Base-by-base conservation (phyloP, 345 rosid genomes). In the rapeseed (Brassica napus) region DNA sequence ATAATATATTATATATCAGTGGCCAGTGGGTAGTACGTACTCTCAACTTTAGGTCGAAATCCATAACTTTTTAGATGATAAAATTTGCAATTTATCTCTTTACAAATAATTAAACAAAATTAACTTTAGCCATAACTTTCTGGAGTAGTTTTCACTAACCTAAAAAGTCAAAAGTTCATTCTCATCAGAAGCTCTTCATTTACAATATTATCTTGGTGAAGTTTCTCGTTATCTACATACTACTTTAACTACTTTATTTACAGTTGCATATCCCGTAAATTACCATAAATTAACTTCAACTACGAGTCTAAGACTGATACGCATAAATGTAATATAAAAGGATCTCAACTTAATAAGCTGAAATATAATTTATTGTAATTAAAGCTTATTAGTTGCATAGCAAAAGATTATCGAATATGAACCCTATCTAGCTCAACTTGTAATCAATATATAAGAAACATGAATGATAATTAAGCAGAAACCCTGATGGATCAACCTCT, bases 351-450 rank as follows among this genome's bases (percentile, higher is more conserved):
- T 44, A 68, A 57, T 65, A 72, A 65, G 18, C 52, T 4, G 73
- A 66, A 65, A 78, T 65, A 10, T 52, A 26, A 70, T 77, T 66
- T 55, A 72, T 58, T 49, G 68, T 73, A 73, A 23, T 4, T 59
- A 21, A 66, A 79, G 65, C 59, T 11, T 78, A 65, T 42, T 66
- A 39, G 73, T 60, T 60, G 71, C 65, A 68, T 65, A 73, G 73
- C 30, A 72, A 66, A 78, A 42, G 5, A 49, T 68, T 72, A 68
- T 72, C 42, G 72, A 57, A 14, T n/a, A 72, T 72, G 49, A 72
- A 57, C 78, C 82, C 69, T 72, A 79, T 39, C 73, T 44, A 72
- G 39, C 31, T 73, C 62, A 68, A 8, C 23, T 39, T 18, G 61
- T 57, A 72, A 57, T 28, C 59, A 44, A 59, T 47, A 12, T 67